Conservation (phyloP, 2,329 filamentous ascomycete genomes). For the Apiospora hydei region DNA sequence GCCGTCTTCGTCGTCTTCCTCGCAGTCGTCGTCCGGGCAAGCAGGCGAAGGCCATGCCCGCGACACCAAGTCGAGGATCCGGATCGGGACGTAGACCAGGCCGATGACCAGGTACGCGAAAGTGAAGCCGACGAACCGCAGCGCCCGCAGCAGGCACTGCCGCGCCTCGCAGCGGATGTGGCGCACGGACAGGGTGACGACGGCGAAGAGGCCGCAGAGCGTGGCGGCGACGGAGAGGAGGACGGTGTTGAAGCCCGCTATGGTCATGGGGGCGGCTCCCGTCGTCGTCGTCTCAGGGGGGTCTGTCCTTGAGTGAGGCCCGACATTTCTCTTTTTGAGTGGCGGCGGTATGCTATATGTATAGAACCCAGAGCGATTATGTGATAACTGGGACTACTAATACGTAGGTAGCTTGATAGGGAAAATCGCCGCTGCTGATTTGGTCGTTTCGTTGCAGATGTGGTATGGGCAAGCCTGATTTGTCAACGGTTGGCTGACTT, state of each 20-base stretch:
- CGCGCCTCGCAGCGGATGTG: slow-evolving; percentile 24
- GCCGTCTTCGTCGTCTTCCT: not conserved
- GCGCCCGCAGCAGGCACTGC: slow-evolving; percentile 10
- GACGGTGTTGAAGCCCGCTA: slow-evolving; percentile 24
- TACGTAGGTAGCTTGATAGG: not conserved
- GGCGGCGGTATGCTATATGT: not conserved
- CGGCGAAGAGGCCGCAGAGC: slow-evolving; percentile 15
- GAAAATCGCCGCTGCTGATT: not conserved
- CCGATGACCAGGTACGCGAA: slow-evolving; percentile 30
- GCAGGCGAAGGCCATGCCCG: not conserved
- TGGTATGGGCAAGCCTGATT: not conserved
- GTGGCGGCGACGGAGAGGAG: slow-evolving; percentile 28
- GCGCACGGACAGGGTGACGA: slow-evolving; percentile 5
- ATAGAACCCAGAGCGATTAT: not conserved
- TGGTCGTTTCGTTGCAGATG: not conserved
- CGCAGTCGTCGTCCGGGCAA: not conserved
- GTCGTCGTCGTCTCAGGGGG: not conserved
- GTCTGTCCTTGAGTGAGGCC: not conserved
- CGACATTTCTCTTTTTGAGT: not conserved
- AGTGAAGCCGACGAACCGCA: slow-evolving; percentile 30
- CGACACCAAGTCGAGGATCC: not conserved
- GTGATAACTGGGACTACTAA: not conserved
- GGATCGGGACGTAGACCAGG: slow-evolving; percentile 30
- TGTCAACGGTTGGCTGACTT: not conserved
- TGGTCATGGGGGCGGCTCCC: not conserved